These are phyloP conservation scores for Globisporangium lucens DNA, from an alignment of 352 stramenopile species.

Conservation along the genomic window DNA sequence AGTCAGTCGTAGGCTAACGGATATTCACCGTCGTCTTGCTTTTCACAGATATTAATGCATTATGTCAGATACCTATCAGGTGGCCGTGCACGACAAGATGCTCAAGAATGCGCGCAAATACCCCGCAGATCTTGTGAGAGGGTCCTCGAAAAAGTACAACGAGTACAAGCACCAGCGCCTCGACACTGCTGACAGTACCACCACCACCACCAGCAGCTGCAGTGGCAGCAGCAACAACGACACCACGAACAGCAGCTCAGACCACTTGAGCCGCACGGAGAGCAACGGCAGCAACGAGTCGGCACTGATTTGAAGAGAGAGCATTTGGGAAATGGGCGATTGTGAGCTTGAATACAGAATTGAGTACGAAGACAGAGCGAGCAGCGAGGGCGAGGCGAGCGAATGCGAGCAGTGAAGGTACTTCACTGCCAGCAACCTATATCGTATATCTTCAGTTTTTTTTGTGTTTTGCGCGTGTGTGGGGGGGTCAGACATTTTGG, in stretches of 20 bases:
- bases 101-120: constrained; percentile 88
- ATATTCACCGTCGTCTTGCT: neutral
- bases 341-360: too few species aligned
- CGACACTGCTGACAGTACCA: constrained; percentile 25
- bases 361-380: too few species aligned
- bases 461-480: too few species aligned
- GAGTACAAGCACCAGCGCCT: constrained; percentile 70
- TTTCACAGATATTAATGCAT: neutral
- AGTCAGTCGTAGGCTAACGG: too few species aligned
- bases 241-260: neutral
- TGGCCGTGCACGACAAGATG: constrained; percentile 93
- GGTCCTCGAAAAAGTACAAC: constrained; percentile 79
- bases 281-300: constrained; percentile 11
- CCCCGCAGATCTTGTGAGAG: constrained; percentile 50
- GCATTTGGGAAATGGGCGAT: too few species aligned
- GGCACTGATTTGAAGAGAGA: constrained; percentile 6
- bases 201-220: too few species aligned
- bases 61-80: constrained; percentile 69
- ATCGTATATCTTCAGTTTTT: too few species aligned
- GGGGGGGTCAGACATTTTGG: too few species aligned
- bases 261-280: neutral
- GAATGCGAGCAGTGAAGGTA: too few species aligned
- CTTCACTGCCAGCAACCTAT: too few species aligned
- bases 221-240: neutral
- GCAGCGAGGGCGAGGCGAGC: too few species aligned